Conservation (phyloP, 2,329 filamentous ascomycete species). For the Fusarium gaditjirri region DNA sequence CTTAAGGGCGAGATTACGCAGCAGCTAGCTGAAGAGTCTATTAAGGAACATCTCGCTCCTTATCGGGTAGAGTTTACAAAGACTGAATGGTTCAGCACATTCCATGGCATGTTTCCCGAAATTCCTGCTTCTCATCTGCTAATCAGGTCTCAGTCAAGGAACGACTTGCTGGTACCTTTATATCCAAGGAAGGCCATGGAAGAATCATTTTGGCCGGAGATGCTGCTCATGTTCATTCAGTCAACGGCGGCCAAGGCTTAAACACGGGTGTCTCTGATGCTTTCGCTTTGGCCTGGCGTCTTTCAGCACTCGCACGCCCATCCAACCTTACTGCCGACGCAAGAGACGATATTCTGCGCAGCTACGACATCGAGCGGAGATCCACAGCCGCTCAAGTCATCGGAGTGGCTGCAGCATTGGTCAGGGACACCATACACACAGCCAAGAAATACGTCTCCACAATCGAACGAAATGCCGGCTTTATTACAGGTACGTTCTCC, state of each 20-base stretch:
- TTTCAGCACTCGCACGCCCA: conserved; percentile 47
- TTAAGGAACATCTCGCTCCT: conserved; percentile 57
- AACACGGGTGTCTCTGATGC: conserved; percentile 69
- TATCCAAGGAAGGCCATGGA: conserved; percentile 53
- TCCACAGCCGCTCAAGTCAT: conserved; percentile 58
- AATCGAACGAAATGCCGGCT: conserved; percentile 59
- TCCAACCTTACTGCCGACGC: conserved; percentile 15
- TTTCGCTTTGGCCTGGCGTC: conserved; percentile 65
- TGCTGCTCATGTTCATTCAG: conserved; percentile 66
- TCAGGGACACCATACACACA: conserved; percentile 56
- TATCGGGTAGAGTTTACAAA: conserved; percentile 55
- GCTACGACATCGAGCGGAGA: conserved; percentile 58
- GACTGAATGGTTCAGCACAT: conserved; percentile 63
- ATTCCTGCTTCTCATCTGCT: neutral
- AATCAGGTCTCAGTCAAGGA: conserved; percentile 51
- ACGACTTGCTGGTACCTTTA: conserved; percentile 52
- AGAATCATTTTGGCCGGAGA: conserved; percentile 65
- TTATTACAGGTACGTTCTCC: conserved; percentile 55
- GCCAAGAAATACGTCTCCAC: conserved; percentile 59
- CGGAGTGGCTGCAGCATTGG: conserved; percentile 58
- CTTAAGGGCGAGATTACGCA: conserved; percentile 58
- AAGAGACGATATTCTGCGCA: conserved; percentile 48
- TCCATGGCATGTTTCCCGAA: conserved; percentile 50
- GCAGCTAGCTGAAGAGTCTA: conserved; percentile 53
- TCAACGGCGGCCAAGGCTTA: conserved; percentile 67